Evolutionary conservation across 2,329 filamentous ascomycete genomes (phyloP).

Genomic region (Epichloe sibirici): DNA sequence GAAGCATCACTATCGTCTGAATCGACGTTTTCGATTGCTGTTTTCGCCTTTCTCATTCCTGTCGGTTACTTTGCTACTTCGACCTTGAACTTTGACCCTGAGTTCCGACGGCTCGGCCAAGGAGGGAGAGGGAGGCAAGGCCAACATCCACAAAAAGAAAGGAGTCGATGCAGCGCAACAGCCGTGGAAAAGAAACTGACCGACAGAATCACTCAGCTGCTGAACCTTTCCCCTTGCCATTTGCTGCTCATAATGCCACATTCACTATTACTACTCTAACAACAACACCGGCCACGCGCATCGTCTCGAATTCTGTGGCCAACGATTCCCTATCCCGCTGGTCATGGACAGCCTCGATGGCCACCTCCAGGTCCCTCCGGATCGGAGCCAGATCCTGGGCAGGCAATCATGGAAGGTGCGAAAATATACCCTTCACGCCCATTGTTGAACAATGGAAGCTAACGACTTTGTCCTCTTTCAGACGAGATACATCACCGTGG

Average conservation of each 20-base stretch:
- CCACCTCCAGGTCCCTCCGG: conserved; percentile 36
- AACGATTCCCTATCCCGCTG: conserved; percentile 2
- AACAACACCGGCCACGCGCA: neutral
- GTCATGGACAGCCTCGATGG: conserved; percentile 32
- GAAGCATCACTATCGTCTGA: neutral
- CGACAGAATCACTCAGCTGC: neutral
- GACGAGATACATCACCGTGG: conserved; percentile 48
- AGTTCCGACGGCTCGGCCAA: no score
- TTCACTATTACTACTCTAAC: neutral
- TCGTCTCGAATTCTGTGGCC: conserved; percentile 1
- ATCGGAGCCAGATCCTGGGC: conserved; percentile 37
- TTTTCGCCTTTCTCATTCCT: neutral
- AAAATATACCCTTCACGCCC: neutral
- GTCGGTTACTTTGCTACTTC: neutral
- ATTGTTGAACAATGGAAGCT: conserved; percentile 1
- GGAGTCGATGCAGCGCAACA: neutral
- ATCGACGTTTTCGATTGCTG: neutral
- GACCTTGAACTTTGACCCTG: neutral
- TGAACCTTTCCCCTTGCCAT: neutral
- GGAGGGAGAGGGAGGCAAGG: no score
- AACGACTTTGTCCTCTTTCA: conserved; percentile 16
- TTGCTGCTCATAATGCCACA: neutral
- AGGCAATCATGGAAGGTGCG: conserved; percentile 41
- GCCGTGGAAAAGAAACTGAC: neutral
- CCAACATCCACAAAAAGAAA: neutral